Evolutionary conservation across 2,329 filamentous ascomycete genomes (phyloP), one percentile per base, ranked within the genome.

Genomic region (Aspergillus ibericus): DNA sequence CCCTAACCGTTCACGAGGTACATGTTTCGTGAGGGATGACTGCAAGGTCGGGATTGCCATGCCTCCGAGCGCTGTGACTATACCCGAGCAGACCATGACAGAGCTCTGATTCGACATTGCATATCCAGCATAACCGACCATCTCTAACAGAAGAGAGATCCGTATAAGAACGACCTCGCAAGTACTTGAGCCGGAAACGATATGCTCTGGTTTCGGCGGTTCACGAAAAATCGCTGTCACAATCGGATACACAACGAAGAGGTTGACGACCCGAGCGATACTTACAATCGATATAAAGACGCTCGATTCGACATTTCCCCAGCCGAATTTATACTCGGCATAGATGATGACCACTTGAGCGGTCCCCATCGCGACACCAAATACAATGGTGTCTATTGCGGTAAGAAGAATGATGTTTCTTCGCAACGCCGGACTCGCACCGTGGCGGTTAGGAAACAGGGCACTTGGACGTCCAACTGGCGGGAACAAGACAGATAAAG

Each of bases 281-380:
- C 92, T 96, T 52, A 92, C 81, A n/a, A 89, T 80, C 0, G 91
- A 93, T 55, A 96, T 84, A 73, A 92, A 97, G 15, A 87, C 81
- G 46, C 90, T 91, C 12, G 89, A 89, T 72, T 96, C 89, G 57
- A 91, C 82, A 38, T 88, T 92, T 49, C 85, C 84, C 95, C 95
- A 98, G 55, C 83, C 81, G 70, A 96, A 98, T 66, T 87, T 84
- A 68, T 85, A 89, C 64, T 91, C 88, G 22, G 87, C 87, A 76
- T 98, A 99, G 55, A 96, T 84, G 56, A 98, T 82, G 18, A 95
- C 82, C 35, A 97, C 87, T n/a, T 88, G 86, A 61, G 91, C 87
- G 0, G 87, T 85, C 49, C 93, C 91, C 82, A 97, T 90, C 7
- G 88, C 87, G 0, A 92, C 84, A 20, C 91, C 89, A 61, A 97